Conservation (phyloP, 2,329 filamentous ascomycete species). For the Tolypocladium cylindrosporum region DNA sequence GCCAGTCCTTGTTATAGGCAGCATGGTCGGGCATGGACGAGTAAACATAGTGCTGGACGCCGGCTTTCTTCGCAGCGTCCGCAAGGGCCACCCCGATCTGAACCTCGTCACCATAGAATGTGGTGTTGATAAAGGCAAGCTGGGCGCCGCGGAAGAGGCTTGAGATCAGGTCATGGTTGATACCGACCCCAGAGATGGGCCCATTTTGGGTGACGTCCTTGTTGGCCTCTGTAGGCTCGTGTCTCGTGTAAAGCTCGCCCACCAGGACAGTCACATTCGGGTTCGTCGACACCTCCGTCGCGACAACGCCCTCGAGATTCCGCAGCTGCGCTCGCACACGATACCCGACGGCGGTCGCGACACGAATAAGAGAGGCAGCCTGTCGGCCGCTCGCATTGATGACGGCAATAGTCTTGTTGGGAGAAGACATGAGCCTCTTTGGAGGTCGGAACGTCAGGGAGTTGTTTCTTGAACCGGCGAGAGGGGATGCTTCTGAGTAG, state of each 20-base stretch:
- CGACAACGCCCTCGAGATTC: constrained; percentile 78
- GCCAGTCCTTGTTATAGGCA: constrained; percentile 66
- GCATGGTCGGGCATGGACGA: constrained; percentile 95
- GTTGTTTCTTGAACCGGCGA: constrained; percentile 45
- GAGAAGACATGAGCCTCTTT: constrained; percentile 48
- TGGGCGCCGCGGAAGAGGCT: constrained; percentile 76
- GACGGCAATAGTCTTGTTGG: constrained; percentile 77
- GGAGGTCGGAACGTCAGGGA: constrained; percentile 50
- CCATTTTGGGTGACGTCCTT: constrained; percentile 60
- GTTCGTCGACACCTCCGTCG: constrained; percentile 71
- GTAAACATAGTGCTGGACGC: constrained; percentile 88
- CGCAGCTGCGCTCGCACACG: constrained; percentile 86
- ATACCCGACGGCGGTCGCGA: constrained; percentile 89
- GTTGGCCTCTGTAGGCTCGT: constrained; percentile 37
- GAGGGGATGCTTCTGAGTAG: constrained; percentile 49
- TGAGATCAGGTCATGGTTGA: constrained; percentile 63
- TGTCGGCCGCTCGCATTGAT: constrained; percentile 95
- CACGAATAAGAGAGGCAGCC: constrained; percentile 87
- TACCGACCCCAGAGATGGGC: constrained; percentile 51
- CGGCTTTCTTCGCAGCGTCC: constrained; percentile 75
- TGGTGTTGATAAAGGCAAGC: constrained; percentile 95
- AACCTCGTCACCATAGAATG: constrained; percentile 90
- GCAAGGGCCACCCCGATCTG: constrained; percentile 81
- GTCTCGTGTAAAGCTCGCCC: constrained; percentile 52
- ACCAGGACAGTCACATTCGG: constrained; percentile 63